Evolutionary conservation across 2,329 filamentous ascomycete genomes (phyloP), one percentile per base, ranked within the genome.

Genomic region (Verticillium tricorpus): DNA sequence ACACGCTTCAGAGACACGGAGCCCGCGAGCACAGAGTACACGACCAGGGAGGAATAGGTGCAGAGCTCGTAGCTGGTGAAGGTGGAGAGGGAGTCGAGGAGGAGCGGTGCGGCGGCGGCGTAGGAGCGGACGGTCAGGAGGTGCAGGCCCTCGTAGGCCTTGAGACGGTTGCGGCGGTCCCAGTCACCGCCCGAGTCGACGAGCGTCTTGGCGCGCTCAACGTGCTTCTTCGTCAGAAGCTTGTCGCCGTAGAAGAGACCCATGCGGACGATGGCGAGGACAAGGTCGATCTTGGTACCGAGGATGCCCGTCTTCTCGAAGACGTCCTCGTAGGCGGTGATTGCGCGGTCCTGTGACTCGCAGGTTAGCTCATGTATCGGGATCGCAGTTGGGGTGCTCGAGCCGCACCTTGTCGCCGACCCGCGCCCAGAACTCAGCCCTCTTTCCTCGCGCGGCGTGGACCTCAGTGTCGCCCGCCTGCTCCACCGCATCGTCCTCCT

Each of bases 41-140:
- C 89, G 59, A 99, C 95, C 28, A 99, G 86, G 64, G 87, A 90
- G 63, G 93, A 97, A 82, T 99, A 99, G 67, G 90, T 94, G 87
- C 95, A 99, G 58, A 99, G 87, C 78, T 99, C 95, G 80, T 97
- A 97, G 76, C 93, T 97, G 65, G 95, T 99, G 77, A 99, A 99
- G 25, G 95, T 99, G 32, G 94, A 97, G 68, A 99, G 84, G 73
- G 92, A 97, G 82, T 99, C 95, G 72, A 99, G 92, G 58, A 99
- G 89, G 12, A 97, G 86, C 50, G 95, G 94, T 2, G 95, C 95
- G 50, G 93, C 93, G 63, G 92, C 82, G 75, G 89, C 91, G 82
- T 98, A 93, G 64, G 93, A 93, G 69, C 95, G 93, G 67, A 95
- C 87, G 28, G 94, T 98, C 68, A 99, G 88, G 62, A 97, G 86